Base-by-base conservation (phyloP, 768 basidiomycete species). In the Termitomyces sp. region DNA sequence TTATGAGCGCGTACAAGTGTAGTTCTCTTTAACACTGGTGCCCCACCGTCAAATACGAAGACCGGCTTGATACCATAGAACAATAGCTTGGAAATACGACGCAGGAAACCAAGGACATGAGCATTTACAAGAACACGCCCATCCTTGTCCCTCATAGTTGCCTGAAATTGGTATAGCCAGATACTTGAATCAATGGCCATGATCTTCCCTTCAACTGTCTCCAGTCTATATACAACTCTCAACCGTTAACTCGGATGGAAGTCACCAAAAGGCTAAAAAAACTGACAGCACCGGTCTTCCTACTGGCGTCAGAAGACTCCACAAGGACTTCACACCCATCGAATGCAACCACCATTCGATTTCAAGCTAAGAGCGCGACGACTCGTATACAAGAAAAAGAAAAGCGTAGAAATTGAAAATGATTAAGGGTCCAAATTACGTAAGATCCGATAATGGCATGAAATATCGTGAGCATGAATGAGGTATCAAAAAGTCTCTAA, bases 151-250 rank as follows among this genome's bases (percentile, higher is more conserved):
- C 97, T 86, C 95, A 98, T 98, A 9, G 97, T 98, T 22, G 96
- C 95, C 75, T 98, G 96, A 68, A 99, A 99, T 72, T 99, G 97
- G 72, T 99, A 99, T 55, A 99, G 87, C 97, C 97, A 99, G 63
- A 99, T 98, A 65, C 94, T 97, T 4, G 95, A 98, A 73, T 99
- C 97, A 57, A 99, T 98, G 3, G 97, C 97, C 76, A 99, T 85
- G 11, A 85, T 77, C 70, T 95, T 96, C n/a, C 94, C 95, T 67
- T 95, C 95, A 69, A 95, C 83, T 0, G 90, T 95, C 74, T 99
- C 96, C 56, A 98, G 78, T 73, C 95, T 96, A 67, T 27, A 31
- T 20, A 7, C 57, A 47, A 36, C 4, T n/a, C 20, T 11, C 11
- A 2, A 36, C 31, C 16, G 20, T 54, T 37, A 48, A 56, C 49